phyloP scores from a whole-genome alignment of 1,139 yeast genomes.

The Suhomyces bribrorum region DNA sequence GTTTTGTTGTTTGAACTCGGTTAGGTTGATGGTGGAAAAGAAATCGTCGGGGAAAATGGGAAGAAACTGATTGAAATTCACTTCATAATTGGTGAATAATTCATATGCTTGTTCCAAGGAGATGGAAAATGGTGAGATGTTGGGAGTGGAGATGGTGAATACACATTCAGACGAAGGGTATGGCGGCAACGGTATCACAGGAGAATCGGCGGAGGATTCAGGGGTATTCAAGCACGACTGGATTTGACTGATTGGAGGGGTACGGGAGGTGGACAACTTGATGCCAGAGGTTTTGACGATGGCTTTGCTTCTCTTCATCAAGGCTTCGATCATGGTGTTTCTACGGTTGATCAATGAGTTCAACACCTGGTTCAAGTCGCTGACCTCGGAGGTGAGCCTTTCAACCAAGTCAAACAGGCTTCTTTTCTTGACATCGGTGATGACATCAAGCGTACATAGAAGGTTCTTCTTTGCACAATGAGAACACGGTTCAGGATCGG shows the following conservation, averaged over 20 bases:
- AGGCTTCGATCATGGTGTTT: constrained; percentile 25
- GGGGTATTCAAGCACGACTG: constrained; percentile 32
- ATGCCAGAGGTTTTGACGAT: constrained; percentile 9
- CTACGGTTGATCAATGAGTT: constrained; percentile 29
- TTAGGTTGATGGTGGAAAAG: constrained; percentile 28
- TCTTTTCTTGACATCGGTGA: constrained; percentile 30
- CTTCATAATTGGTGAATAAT: constrained; percentile 34
- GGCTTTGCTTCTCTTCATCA: constrained; percentile 22
- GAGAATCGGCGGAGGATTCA: not conserved
- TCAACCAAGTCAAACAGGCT: constrained; percentile 32
- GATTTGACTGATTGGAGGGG: constrained; percentile 24
- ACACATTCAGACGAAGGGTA: not conserved
- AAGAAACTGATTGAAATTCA: constrained; percentile 35
- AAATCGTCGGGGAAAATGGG: constrained; percentile 47
- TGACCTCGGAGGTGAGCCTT: constrained; percentile 33
- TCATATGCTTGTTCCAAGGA: constrained; percentile 30
- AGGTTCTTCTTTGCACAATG: constrained; percentile 54
- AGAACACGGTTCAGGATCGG: constrained; percentile 58
- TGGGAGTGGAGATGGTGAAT: constrained; percentile 21
- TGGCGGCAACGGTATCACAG: not conserved
- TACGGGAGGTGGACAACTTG: constrained; percentile 4
- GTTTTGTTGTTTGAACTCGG: constrained; percentile 30
- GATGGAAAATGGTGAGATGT: constrained; percentile 25
- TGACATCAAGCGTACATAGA: constrained; percentile 50
- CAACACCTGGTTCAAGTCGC: constrained; percentile 27